These are phyloP conservation scores for Neurospora sp. DNA, from an alignment of 495 filamentous ascomycete genomes.

Conservation along the genomic window DNA sequence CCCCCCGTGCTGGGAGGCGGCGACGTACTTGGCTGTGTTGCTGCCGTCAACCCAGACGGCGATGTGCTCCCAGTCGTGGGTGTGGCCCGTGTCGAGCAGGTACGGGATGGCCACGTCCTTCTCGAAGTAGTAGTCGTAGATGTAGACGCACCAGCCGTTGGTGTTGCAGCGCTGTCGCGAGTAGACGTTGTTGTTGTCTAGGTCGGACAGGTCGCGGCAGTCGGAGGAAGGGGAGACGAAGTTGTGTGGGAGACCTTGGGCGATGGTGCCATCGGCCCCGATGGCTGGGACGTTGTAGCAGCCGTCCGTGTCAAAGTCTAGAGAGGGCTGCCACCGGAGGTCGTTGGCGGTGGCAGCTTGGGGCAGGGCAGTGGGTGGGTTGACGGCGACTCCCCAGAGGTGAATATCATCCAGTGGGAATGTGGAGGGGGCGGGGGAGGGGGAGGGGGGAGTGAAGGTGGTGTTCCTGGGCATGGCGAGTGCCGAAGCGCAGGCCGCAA, in stretches of 20 bases:
- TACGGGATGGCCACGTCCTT: slow-evolving; percentile 32
- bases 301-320: slow-evolving; percentile 38
- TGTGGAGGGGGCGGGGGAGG: neutral
- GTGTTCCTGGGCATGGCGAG: neutral
- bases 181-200: slow-evolving; percentile 38
- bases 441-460: neutral
- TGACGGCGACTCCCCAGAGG: slow-evolving; percentile 2
- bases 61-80: slow-evolving; percentile 41
- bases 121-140: slow-evolving; percentile 41
- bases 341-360: slow-evolving; percentile 30
- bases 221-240: slow-evolving; percentile 19
- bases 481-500: neutral
- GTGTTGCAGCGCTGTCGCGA: slow-evolving; percentile 32
- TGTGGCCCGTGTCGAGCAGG: slow-evolving; percentile 26
- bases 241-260: slow-evolving; percentile 24
- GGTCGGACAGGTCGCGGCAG: slow-evolving; percentile 32
- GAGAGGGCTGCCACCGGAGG: slow-evolving; percentile 32
- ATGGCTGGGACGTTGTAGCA: slow-evolving; percentile 41
- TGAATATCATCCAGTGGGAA: neutral
- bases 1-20: slow-evolving; percentile 28
- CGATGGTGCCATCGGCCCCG: slow-evolving; percentile 25
- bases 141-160: slow-evolving; percentile 32
- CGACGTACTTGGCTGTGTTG: slow-evolving; percentile 24
- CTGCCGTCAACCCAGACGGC: slow-evolving; percentile 27
- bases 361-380: slow-evolving; percentile 26